These are phyloP conservation scores for Sporothrix schenckii DNA, from an alignment of 2,329 filamentous ascomycete species.

Conservation along the genomic window DNA sequence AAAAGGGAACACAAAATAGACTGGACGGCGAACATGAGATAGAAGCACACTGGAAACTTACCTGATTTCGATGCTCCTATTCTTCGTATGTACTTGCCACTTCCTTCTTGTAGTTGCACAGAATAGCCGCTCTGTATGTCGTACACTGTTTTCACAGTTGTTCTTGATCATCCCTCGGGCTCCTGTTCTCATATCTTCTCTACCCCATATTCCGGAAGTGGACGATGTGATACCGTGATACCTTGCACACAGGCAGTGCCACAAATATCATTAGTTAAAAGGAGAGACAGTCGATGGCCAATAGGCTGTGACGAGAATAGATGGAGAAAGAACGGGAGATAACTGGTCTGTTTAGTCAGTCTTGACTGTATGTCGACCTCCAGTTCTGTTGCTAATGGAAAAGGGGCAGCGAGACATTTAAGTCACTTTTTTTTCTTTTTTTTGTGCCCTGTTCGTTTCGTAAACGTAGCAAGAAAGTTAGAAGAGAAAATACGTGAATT, in stretches of 20 bases:
- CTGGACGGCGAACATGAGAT: conserved; percentile 27
- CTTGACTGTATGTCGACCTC: neutral
- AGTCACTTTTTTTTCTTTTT: no score
- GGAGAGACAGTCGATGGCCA: neutral
- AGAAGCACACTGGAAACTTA: neutral
- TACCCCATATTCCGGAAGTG: conserved; percentile 4
- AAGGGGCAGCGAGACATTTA: neutral
- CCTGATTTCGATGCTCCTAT: neutral
- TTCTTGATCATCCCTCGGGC: neutral
- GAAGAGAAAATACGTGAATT: neutral
- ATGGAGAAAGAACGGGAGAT: no score
- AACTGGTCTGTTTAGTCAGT: neutral
- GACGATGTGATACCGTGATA: neutral
- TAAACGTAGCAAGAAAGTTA: neutral
- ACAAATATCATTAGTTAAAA: neutral
- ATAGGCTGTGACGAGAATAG: neutral
- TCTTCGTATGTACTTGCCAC: neutral
- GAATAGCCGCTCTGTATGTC: neutral
- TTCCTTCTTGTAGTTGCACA: neutral
- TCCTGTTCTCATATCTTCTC: neutral
- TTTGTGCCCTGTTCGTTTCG: no score
- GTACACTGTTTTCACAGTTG: neutral
- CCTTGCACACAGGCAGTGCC: conserved; percentile 5
- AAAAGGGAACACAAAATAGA: conserved; percentile 18
- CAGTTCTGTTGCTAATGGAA: neutral